These are phyloP conservation scores for Fagopyrum tataricum DNA, from an alignment of 148 eudicot species.

Conservation along the genomic window DNA sequence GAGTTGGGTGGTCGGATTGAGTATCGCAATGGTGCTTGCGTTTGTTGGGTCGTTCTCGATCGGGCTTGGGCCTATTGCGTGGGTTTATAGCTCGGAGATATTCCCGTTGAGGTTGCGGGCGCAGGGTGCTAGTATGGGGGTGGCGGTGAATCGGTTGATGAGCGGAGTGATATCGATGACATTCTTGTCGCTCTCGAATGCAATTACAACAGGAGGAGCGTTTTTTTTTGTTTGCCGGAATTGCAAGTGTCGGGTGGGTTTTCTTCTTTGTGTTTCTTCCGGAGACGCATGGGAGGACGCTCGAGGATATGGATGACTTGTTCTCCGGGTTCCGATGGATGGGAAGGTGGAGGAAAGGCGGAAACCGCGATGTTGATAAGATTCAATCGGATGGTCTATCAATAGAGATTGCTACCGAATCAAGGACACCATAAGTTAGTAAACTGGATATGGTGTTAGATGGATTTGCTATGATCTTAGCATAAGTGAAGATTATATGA, in stretches of 20 bases:
- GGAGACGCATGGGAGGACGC: conserved; percentile 40
- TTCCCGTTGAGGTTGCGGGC: conserved; percentile 37
- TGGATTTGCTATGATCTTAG: no score
- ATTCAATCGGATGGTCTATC: neutral
- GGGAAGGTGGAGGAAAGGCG: conserved; percentile 28
- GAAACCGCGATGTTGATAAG: neutral
- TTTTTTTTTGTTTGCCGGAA: conserved; percentile 18
- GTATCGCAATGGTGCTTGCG: conserved; percentile 33
- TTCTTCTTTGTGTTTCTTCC: conserved; percentile 37
- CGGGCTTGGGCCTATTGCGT: conserved; percentile 71
- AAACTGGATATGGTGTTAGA: no score
- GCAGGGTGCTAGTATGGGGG: conserved; percentile 27
- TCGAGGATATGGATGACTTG: conserved; percentile 41
- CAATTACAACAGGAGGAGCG: conserved; percentile 16
- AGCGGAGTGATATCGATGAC: conserved; percentile 30
- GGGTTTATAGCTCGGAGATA: conserved; percentile 75
- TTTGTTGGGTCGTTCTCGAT: conserved; percentile 60
- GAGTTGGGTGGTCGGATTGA: conserved; percentile 43
- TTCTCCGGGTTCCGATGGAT: conserved; percentile 39
- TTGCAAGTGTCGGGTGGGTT: conserved; percentile 38
- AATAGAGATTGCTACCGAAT: neutral
- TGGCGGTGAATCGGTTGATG: conserved; percentile 21
- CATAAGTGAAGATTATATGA: no score
- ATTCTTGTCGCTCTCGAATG: conserved; percentile 14
- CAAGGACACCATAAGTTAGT: no score